These are phyloP conservation scores for Sarocladium kiliense DNA, from an alignment of 2,329 filamentous ascomycete genomes.

Conservation along the genomic window DNA sequence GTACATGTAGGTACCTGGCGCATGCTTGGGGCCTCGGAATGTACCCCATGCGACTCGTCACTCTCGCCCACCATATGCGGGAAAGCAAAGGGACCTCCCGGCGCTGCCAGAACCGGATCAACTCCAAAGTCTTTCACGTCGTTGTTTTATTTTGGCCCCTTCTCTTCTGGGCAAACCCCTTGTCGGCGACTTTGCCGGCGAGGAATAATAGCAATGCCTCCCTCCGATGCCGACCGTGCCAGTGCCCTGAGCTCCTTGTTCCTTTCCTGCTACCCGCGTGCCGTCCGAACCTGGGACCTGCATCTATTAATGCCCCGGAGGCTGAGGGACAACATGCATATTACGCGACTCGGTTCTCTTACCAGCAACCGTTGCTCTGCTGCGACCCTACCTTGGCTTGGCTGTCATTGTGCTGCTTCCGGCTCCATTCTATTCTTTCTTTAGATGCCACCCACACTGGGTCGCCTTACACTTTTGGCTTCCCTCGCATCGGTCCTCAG, in stretches of 20 bases:
- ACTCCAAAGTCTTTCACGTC: neutral
- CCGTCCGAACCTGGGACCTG: neutral
- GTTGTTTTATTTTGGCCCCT: too few relatives aligned
- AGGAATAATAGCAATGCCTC: slow-evolving; percentile 21
- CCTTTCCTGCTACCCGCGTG: neutral
- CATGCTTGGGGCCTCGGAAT: too few relatives aligned
- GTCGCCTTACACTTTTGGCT: neutral
- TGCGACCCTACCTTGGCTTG: slow-evolving; percentile 7
- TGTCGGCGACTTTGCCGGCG: neutral
- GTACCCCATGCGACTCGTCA: too few relatives aligned
- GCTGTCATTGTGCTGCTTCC: neutral
- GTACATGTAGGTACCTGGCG: too few relatives aligned
- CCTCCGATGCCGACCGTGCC: slow-evolving; percentile 11
- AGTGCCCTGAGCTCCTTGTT: neutral
- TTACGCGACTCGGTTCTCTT: neutral
- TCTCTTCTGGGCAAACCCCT: neutral
- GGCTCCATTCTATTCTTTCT: slow-evolving; percentile 4
- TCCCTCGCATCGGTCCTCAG: neutral
- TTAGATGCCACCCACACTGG: neutral
- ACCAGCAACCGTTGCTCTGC: neutral
- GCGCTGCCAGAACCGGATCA: neutral
- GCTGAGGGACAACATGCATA: neutral
- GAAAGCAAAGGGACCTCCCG: neutral
- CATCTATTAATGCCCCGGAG: slow-evolving; percentile 1
- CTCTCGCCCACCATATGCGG: too few relatives aligned